Evolutionary conservation across 441 rosid species (phyloP).

Genomic region (Macaranga tanarius): DNA sequence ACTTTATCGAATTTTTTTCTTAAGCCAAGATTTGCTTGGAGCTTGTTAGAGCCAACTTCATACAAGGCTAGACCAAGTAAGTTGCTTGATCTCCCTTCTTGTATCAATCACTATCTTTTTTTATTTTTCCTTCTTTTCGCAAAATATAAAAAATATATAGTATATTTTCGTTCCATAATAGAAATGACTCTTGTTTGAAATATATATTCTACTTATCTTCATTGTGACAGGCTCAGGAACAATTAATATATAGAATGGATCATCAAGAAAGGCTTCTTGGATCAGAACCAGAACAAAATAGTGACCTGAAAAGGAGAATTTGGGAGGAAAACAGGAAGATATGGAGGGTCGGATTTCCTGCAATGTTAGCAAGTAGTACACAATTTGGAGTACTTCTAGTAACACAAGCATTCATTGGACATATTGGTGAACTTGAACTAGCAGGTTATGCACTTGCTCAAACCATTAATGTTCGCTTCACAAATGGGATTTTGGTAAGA

Average conservation of each 20-base stretch:
- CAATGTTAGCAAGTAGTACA: slow-evolving; percentile 27
- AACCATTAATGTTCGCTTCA: slow-evolving; percentile 20
- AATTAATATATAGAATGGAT: slow-evolving; percentile 29
- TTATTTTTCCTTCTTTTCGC: no score
- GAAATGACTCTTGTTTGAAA: no score
- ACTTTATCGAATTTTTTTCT: no score
- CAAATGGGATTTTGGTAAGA: slow-evolving; percentile 27
- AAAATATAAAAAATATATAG: no score
- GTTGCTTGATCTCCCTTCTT: no score
- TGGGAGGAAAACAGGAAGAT: slow-evolving; percentile 27
- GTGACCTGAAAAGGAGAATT: slow-evolving; percentile 15
- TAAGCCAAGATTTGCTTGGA: no score
- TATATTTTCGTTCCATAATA: no score
- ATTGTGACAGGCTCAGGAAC: not conserved
- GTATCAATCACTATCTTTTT: no score
- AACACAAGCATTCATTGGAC: slow-evolving; percentile 37
- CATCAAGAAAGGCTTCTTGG: slow-evolving; percentile 33
- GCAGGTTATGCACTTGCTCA: slow-evolving; percentile 34
- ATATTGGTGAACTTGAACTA: slow-evolving; percentile 23
- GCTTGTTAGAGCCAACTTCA: no score
- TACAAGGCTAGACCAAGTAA: no score
- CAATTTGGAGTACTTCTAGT: slow-evolving; percentile 32
- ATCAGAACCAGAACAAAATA: slow-evolving; percentile 9
- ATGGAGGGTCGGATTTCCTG: slow-evolving; percentile 31
- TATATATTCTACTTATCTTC: no score